These are phyloP conservation scores for Isabelozyma gotoi DNA, from an alignment of 805 yeast genomes.

Conservation along the genomic window DNA sequence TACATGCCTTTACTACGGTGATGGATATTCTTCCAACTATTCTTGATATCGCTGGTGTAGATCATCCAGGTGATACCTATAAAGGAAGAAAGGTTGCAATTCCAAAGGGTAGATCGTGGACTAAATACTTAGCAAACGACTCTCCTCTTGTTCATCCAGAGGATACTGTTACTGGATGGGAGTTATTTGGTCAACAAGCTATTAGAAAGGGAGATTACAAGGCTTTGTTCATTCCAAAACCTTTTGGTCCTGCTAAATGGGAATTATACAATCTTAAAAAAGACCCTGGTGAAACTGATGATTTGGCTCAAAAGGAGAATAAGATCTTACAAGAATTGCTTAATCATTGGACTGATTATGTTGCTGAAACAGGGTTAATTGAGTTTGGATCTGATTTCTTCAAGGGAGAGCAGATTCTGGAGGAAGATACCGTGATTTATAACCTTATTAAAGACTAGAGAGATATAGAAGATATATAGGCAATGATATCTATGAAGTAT, in stretches of 20 bases:
- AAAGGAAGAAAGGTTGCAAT: slow-evolving; percentile 43
- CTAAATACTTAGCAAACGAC: slow-evolving; percentile 29
- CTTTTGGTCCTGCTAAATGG: slow-evolving; percentile 44
- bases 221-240: slow-evolving; percentile 48
- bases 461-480: too few species aligned
- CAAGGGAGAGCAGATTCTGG: slow-evolving; percentile 9
- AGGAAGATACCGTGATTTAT: slow-evolving; percentile 5
- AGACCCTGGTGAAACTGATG: slow-evolving; percentile 55
- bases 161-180: slow-evolving; percentile 55
- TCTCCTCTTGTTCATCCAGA: slow-evolving; percentile 35
- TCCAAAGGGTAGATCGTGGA: slow-evolving; percentile 50
- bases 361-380: slow-evolving; percentile 50
- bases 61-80: slow-evolving; percentile 42
- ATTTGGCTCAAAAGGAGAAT: slow-evolving; percentile 37
- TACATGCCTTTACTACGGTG: slow-evolving; percentile 49
- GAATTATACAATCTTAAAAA: slow-evolving; percentile 40
- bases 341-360: slow-evolving; percentile 51
- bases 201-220: slow-evolving; percentile 50
- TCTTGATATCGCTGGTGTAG: slow-evolving; percentile 47
- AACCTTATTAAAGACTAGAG: background rate
- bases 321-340: slow-evolving; percentile 41
- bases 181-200: slow-evolving; percentile 56
- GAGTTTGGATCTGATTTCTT: slow-evolving; percentile 21
- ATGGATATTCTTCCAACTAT: slow-evolving; percentile 63
- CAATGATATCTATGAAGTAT: too few species aligned